phyloP scores from a whole-genome alignment of 345 rosid species.

The Euphorbia pulcherrima region DNA sequence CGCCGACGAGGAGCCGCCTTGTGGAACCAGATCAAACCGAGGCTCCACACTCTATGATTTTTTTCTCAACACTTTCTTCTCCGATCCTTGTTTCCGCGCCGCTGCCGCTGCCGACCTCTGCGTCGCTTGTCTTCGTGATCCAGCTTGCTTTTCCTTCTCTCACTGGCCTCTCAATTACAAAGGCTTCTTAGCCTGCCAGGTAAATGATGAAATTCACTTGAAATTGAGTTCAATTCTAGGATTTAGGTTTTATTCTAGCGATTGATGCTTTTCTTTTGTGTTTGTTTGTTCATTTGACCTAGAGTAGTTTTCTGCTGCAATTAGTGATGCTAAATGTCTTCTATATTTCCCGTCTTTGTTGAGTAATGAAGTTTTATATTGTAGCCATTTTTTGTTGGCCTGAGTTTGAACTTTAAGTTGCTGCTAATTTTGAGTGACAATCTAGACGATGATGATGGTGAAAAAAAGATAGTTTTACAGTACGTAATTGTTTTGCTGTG shows the following conservation, averaged over 20 bases:
- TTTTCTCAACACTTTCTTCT: slow-evolving; percentile 71
- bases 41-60: slow-evolving; percentile 89
- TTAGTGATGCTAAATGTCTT: no score
- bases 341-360: no score
- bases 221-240: not conserved
- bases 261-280: not conserved
- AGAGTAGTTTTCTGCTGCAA: no score
- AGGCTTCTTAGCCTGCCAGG: slow-evolving; percentile 96
- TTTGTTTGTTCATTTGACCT: not conserved
- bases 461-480: no score
- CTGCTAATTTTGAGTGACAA: no score
- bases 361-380: no score
- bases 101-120: slow-evolving; percentile 93
- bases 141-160: slow-evolving; percentile 95
- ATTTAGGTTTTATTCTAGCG: not conserved
- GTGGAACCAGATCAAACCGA: slow-evolving; percentile 88
- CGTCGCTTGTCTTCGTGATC: slow-evolving; percentile 80
- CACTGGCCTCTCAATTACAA: slow-evolving; percentile 96
- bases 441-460: no score
- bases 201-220: not conserved
- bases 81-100: slow-evolving; percentile 62
- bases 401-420: no score
- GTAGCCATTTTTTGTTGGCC: no score
- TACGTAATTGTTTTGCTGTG: no score
- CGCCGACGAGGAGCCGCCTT: slow-evolving; percentile 54